phyloP scores from a whole-genome alignment of 371 early-diverging fungal species.

The Rhizopus sp. region DNA sequence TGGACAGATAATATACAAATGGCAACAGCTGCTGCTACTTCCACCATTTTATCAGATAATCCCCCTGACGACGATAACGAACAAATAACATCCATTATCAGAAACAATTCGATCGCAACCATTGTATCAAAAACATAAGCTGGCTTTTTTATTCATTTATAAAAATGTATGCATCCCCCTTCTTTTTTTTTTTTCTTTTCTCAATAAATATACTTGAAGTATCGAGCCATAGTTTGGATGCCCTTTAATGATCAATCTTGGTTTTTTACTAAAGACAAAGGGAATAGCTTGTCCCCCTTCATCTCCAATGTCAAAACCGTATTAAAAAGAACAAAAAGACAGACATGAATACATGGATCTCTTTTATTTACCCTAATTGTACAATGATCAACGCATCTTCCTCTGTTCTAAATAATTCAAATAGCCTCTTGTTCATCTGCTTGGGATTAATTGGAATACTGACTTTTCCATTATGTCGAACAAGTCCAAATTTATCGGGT shows the following conservation, averaged over 20 bases:
- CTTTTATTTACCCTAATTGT: slow-evolving; percentile 14
- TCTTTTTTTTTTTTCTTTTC: not conserved
- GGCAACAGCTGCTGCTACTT: slow-evolving; percentile 1
- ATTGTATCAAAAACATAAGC: not conserved
- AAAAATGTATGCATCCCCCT: not conserved
- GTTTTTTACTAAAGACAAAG: not conserved
- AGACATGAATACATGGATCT: not conserved
- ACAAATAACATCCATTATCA: too few species aligned
- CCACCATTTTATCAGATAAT: not conserved
- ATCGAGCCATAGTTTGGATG: not conserved
- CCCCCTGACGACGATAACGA: too few species aligned
- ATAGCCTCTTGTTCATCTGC: slow-evolving; percentile 55
- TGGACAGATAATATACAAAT: slow-evolving; percentile 13
- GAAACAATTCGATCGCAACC: not conserved
- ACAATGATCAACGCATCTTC: slow-evolving; percentile 56
- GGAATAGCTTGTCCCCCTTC: not conserved
- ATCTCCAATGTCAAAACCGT: not conserved
- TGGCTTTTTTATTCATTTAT: not conserved
- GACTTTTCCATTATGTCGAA: slow-evolving; percentile 65
- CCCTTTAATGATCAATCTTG: not conserved
- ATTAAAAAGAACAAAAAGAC: not conserved
- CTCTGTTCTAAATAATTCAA: slow-evolving; percentile 55
- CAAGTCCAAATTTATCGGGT: slow-evolving; percentile 51
- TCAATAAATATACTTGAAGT: slow-evolving; percentile 3
- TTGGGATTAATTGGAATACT: slow-evolving; percentile 65